Percentiles rank a stretch among this genome's conserved stretches.
Conservation (phyloP, 1,284 basidiomycete species). For the Ceratobasidium sp. region DNA sequence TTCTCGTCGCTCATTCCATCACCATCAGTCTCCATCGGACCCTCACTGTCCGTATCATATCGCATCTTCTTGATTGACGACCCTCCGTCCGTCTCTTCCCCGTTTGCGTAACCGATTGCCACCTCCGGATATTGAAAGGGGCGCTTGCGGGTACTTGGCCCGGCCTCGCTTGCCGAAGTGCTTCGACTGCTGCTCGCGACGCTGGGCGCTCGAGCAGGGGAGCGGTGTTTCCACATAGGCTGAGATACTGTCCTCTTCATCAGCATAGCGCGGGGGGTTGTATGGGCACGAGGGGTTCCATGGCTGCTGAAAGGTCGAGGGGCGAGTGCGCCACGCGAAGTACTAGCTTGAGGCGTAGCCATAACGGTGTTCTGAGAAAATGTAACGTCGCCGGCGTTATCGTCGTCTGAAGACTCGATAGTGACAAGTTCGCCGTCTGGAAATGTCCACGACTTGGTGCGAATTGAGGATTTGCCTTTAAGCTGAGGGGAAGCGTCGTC, state of each 20-base stretch:
- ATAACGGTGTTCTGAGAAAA: neutral
- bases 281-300: neutral
- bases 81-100: slow-evolving; percentile 18
- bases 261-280: neutral
- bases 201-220: neutral
- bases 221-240: neutral
- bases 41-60: slow-evolving; percentile 21
- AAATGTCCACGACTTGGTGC: neutral
- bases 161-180: neutral
- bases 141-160: slow-evolving; percentile 2
- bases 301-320: neutral
- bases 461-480: neutral
- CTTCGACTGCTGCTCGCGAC: slow-evolving; percentile 5
- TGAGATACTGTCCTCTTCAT: neutral
- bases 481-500: neutral
- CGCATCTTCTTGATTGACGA: slow-evolving; percentile 8
- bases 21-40: neutral
- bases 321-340: neutral
- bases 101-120: neutral
- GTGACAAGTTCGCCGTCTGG: slow-evolving; percentile 36
- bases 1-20: slow-evolving; percentile 11
- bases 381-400: neutral
- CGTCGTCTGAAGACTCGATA: slow-evolving; percentile 31
- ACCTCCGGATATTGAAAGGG: slow-evolving; percentile 10
- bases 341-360: neutral